Base-by-base conservation (phyloP, 1,139 yeast species). In the Nadsonia starkeyi-henricii region DNA sequence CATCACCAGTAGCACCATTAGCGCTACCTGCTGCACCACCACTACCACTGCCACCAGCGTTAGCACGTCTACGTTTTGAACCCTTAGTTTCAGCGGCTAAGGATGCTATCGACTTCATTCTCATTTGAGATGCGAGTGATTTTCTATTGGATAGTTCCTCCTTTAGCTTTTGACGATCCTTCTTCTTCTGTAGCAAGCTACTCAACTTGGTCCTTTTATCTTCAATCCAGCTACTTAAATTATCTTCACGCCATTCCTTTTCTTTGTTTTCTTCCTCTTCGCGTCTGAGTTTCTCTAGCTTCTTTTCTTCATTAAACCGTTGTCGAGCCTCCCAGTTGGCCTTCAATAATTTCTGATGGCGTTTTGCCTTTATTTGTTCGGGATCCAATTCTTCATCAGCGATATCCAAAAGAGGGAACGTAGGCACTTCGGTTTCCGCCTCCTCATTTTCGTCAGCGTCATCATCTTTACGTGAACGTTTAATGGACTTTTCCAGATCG, bases 21-120 rank as follows among this genome's bases (percentile, higher is more conserved):
- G 39, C 17, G 4, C 17, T 12, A 12, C 56, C 57, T 3, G 52
- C 52, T 15, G 64, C 59, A 19, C 60, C 56, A 2, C 65, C 12
- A 45, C 28, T 28, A 26, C 45, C 39, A 13, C 17, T 33, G 4
- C 17, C 17, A 12, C 56, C 57, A 3, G 52, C 52, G 17, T 64
- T 59, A 19, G 60, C 56, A 2, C 65, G 55, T 20, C 61, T 54
- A 45, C 68, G 61, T 18, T 61, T 58, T 18, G 62, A 53, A 23
- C 59, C 68, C 2, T 68, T 64, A 15, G 77, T 79, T 56, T 85
- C 95, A 50, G 84, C 78, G 1, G 96, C 96, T 53, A 91, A 72
- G 18, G 84, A 83, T 0, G 97, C 95, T 49, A 91, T 79, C 54
- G 79, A 83, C 62, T 84, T 86, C 97, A 91, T 89, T 58, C 97